Base-by-base conservation (phyloP, 2,329 filamentous ascomycete genomes). In the Calonectria pteridis region DNA sequence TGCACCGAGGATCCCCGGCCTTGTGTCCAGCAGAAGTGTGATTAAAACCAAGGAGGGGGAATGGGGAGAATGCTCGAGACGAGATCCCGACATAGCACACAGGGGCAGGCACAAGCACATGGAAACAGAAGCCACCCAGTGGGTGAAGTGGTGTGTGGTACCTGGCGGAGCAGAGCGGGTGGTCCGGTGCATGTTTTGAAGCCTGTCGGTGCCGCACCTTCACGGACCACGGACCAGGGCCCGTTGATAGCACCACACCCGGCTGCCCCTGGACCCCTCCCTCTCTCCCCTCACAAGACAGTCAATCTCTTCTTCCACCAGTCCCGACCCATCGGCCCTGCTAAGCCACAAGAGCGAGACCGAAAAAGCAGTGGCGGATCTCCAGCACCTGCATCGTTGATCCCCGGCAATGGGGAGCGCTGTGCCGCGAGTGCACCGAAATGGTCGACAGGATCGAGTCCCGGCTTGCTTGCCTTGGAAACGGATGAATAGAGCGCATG, bases 1-100 rank as follows among this genome's bases (percentile, higher is more conserved):
- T 73, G 43, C 71, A 73, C 73, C 70, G 71, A 75, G 71, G 70
- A 67, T 72, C 70, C 79, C 77, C 75, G 74, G 73, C 72, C 69
- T 46, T 75, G 55, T 72, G 72, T 76, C 74, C 76, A 85, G 85
- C 83, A 86, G 84, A 87, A 83, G 84, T 86, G 84, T 85, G 84
- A 85, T 86, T 84, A 87, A 86, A 86, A 87, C 84, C 85, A 69
- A 83, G 83, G 82, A 70, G 82, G 82, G 83, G 84, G 85, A 82
- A 84, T 43, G 59, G 86, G 86, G 87, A 85, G 85, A 85, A 86
- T 85, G 68, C 83, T 84, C 85, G 83, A 86, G 75, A 77, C 66
- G 68, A 73, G 70, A 72, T 80, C 73, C 74, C 73, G 74, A 74
- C 73, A 72, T 74, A 72, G 68, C 14, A 50, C 59, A 72, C 77